Evolutionary conservation across 2,329 filamentous ascomycete species (phyloP).

Genomic region (Ascochyta fabae): DNA sequence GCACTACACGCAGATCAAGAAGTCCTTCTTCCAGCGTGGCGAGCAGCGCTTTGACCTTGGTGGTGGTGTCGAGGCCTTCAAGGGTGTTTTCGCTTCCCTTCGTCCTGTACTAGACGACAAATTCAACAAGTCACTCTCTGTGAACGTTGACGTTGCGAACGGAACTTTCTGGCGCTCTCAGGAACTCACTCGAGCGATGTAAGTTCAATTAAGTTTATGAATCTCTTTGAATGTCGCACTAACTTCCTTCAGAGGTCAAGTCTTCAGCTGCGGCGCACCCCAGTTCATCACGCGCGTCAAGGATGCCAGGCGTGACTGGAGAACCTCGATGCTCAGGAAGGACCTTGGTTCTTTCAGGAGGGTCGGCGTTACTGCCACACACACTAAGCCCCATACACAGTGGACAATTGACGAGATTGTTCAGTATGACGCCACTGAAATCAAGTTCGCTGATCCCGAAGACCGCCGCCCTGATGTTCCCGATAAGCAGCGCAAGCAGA

Average conservation of each 20-base stretch:
- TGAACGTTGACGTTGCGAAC: conserved; percentile 93
- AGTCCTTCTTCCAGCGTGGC: conserved; percentile 76
- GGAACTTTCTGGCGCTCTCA: conserved; percentile 78
- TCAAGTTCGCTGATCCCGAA: conserved; percentile 63
- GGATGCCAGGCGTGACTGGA: conserved; percentile 36
- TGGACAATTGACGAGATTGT: conserved; percentile 61
- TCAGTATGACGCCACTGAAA: conserved; percentile 50
- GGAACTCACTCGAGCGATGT: conserved; percentile 37
- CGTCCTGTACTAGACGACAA: conserved; percentile 68
- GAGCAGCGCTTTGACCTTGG: conserved; percentile 62
- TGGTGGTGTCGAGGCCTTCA: conserved; percentile 75
- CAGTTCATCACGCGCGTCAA: conserved; percentile 22
- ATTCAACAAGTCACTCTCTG: conserved; percentile 67
- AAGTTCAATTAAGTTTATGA: neutral
- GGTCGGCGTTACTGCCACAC: conserved; percentile 50
- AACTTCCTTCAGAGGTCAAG: conserved; percentile 19
- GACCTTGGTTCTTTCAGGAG: conserved; percentile 53
- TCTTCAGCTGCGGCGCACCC: conserved; percentile 36
- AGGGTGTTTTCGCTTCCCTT: conserved; percentile 88
- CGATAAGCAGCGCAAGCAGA: conserved; percentile 62
- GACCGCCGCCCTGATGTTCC: conserved; percentile 62
- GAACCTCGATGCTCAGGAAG: conserved; percentile 33
- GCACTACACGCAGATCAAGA: conserved; percentile 73
- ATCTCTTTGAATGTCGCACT: neutral
- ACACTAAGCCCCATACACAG: conserved; percentile 48